Evolutionary conservation across 2,329 filamentous ascomycete species (phyloP).

Genomic region (Trichoderma guizhouense): DNA sequence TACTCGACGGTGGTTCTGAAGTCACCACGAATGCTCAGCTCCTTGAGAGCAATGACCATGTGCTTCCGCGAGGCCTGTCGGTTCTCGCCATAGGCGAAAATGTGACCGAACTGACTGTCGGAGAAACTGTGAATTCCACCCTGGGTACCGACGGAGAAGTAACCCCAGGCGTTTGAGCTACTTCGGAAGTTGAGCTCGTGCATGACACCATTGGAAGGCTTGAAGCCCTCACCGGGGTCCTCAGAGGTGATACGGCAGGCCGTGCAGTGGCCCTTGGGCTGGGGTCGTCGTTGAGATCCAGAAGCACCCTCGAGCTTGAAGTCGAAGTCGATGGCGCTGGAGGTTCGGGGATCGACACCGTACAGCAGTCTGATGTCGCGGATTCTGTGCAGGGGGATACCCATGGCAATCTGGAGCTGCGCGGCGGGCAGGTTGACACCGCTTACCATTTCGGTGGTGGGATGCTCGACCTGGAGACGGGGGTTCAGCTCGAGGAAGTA

Average conservation of each 20-base stretch:
- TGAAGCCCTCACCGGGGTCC: conserved; percentile 98
- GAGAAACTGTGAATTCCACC: conserved; percentile 99
- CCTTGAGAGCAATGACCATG: conserved; percentile 98
- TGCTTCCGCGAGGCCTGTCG: conserved; percentile 94
- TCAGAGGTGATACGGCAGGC: conserved; percentile 99
- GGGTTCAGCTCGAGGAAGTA: conserved; percentile 99
- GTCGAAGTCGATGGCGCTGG: conserved; percentile 90
- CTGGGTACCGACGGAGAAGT: conserved; percentile 96
- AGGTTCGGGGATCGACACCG: conserved; percentile 84
- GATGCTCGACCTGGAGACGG: conserved; percentile 98
- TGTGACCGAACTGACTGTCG: conserved; percentile 98
- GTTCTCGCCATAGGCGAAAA: conserved; percentile 98
- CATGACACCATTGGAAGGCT: conserved; percentile 98
- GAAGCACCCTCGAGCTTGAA: conserved; percentile 84
- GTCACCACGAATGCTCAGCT: conserved; percentile 98
- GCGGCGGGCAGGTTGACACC: conserved; percentile 96
- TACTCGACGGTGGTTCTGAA: conserved; percentile 99
- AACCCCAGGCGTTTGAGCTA: conserved; percentile 99
- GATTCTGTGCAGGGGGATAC: conserved; percentile 90
- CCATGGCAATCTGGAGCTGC: conserved; percentile 98
- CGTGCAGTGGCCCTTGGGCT: conserved; percentile 94
- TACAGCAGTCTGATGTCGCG: conserved; percentile 95
- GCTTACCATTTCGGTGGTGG: conserved; percentile 98
- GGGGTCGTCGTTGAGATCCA: conserved; percentile 81
- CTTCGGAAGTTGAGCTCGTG: conserved; percentile 98